Evolutionary conservation across 2,329 filamentous ascomycete genomes (phyloP), one percentile per base, ranked within the genome.

Genomic region (Claviceps quebecensis): DNA sequence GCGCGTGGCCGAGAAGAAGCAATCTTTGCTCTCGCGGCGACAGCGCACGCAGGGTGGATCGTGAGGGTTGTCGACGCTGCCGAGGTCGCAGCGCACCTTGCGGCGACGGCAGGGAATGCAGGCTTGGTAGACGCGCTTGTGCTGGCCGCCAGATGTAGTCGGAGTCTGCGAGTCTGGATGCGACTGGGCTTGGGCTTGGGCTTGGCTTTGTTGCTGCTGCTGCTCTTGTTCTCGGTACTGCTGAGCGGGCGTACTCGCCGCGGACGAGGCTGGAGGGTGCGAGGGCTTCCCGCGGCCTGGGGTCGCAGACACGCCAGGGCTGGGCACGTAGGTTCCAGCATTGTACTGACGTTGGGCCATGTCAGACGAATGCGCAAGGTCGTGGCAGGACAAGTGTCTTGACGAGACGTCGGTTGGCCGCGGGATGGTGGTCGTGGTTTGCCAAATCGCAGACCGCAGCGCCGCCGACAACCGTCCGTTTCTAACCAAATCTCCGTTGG

Each of bases 21-120:
- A 98, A 61, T 95, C 85, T 67, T 97, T 97, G 71, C 84, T 88
- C 73, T 98, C 93, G 58, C 93, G 83, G 50, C 89, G 84, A 66
- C 93, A 98, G 63, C 93, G 83, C 54, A 91, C 86, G 67, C 93
- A 98, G 2, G 93, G 93, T 51, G 91, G 91, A 60, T 95, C 88
- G 67, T 90, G 83, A 23, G 93, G 93, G 61, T 93, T 91, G 69
- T 97, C 93, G 64, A 97, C 91, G 61, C 83, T 85, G 52, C 78
- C 78, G 6, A 83, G 68, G 57, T 81, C 78, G 65, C 77, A 81
- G 53, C 78, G 73, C 26, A 83, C 77, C 63, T 82, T 82, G 57
- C 77, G 73, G 3, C 77, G 73, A 17, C 78, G 76, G 56, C 78
- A 81, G 6, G 78, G 78, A 48, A 81, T 81, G 61, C 78, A 81